These are phyloP conservation scores for Truncatella angustata DNA, from an alignment of 2,329 filamentous ascomycete genomes.

Conservation along the genomic window DNA sequence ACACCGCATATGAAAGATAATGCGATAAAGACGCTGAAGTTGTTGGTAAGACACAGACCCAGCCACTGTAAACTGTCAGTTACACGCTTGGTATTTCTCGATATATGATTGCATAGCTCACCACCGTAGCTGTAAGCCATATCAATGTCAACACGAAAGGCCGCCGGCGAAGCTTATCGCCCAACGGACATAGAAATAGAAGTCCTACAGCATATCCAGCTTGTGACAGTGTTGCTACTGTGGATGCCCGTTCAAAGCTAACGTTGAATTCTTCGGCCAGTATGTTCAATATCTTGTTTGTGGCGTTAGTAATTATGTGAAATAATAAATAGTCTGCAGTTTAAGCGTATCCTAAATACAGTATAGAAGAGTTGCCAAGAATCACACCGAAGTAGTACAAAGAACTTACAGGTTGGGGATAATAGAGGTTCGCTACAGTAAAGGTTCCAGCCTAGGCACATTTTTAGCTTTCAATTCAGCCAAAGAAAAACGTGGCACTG, in stretches of 20 bases:
- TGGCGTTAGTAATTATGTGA: neutral
- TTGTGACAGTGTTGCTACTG: slow-evolving; percentile 65
- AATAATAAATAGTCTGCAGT: too few relatives aligned
- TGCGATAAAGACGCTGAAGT: slow-evolving; percentile 56
- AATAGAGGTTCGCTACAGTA: slow-evolving; percentile 69
- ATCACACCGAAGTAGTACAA: too few relatives aligned
- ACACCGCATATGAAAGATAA: slow-evolving; percentile 60
- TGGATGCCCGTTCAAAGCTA: slow-evolving; percentile 55
- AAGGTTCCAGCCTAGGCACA: slow-evolving; percentile 43
- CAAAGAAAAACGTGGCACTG: too few relatives aligned
- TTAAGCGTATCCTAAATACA: too few relatives aligned
- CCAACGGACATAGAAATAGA: slow-evolving; percentile 64
- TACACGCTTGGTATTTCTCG: neutral
- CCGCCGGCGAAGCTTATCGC: slow-evolving; percentile 57
- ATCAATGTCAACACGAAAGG: slow-evolving; percentile 62
- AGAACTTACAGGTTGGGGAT: slow-evolving; percentile 51
- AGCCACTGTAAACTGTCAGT: slow-evolving; percentile 42
- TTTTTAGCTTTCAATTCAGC: too few relatives aligned
- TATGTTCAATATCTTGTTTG: slow-evolving; percentile 54
- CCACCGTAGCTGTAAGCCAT: slow-evolving; percentile 60
- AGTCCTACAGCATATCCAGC: slow-evolving; percentile 67
- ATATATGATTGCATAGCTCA: slow-evolving; percentile 27
- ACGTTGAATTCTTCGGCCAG: slow-evolving; percentile 63
- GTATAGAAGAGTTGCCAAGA: too few relatives aligned
- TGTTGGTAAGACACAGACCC: slow-evolving; percentile 59